Evolutionary conservation across 495 filamentous ascomycete genomes (phyloP).

Genomic region (Aspergillus heteromorphus): DNA sequence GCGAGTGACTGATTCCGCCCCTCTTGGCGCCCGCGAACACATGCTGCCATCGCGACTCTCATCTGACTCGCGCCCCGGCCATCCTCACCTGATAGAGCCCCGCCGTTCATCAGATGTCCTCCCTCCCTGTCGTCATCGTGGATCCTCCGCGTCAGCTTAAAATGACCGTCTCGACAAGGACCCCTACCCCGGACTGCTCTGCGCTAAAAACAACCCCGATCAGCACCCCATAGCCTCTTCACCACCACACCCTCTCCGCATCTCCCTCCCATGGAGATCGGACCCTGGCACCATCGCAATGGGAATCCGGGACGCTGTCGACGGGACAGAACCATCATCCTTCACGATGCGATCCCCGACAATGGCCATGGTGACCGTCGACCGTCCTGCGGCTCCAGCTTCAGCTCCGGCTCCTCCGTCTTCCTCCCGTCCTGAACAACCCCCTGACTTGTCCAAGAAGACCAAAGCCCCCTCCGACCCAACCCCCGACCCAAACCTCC

Average conservation of each 20-base stretch:
- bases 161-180: background rate
- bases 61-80: background rate
- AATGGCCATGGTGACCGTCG: slow-evolving; percentile 10
- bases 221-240: background rate
- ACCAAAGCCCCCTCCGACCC: slow-evolving; percentile 1
- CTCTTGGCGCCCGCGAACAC: background rate
- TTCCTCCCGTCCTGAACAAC: background rate
- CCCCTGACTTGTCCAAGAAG: background rate
- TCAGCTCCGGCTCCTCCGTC: background rate
- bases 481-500: slow-evolving; percentile 31
- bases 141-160: background rate
- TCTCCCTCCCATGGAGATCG: background rate
- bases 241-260: background rate
- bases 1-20: background rate
- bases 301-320: background rate
- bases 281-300: background rate
- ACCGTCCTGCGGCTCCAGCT: slow-evolving; percentile 1
- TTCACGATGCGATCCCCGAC: background rate
- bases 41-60: slow-evolving; percentile 1
- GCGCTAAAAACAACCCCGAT: background rate
- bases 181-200: background rate
- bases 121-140: background rate
- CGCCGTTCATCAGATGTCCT: background rate
- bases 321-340: background rate
- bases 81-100: slow-evolving; percentile 1